Evolutionary conservation across 2,329 filamentous ascomycete genomes (phyloP).

Genomic region (Metarhizium anisopliae): DNA sequence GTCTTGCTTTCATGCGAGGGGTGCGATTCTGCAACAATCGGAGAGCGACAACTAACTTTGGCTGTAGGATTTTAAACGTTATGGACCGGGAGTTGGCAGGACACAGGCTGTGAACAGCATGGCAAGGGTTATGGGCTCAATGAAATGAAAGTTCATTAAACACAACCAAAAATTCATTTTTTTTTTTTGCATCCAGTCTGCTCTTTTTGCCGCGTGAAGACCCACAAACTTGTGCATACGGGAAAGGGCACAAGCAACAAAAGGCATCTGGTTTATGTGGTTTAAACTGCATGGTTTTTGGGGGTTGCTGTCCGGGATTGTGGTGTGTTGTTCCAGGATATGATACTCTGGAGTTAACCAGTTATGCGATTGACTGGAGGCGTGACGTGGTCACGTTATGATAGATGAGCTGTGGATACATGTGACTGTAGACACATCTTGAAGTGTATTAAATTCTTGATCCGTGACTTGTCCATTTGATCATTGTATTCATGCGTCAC

Average conservation of each 20-base stretch:
- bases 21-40: too few species aligned
- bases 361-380: too few species aligned
- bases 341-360: neutral
- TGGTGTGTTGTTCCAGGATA: neutral
- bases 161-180: slow-evolving; percentile 17
- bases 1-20: too few species aligned
- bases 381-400: too few species aligned
- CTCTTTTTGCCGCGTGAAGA: slow-evolving; percentile 1
- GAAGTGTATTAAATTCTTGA: too few species aligned
- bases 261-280: neutral
- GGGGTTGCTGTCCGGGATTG: neutral
- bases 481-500: too few species aligned
- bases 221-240: neutral
- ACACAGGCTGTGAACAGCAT: slow-evolving; percentile 33
- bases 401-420: too few species aligned
- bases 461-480: too few species aligned
- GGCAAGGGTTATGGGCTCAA: slow-evolving; percentile 30
- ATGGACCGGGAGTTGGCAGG: slow-evolving; percentile 38
- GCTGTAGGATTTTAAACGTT: slow-evolving; percentile 16
- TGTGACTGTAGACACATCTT: too few species aligned
- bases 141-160: slow-evolving; percentile 23
- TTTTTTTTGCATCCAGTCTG: neutral
- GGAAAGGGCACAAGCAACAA: neutral
- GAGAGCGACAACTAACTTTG: neutral
- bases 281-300: neutral